Conservation (phyloP, 2,329 filamentous ascomycete species). For the Exophiala spinifera region DNA sequence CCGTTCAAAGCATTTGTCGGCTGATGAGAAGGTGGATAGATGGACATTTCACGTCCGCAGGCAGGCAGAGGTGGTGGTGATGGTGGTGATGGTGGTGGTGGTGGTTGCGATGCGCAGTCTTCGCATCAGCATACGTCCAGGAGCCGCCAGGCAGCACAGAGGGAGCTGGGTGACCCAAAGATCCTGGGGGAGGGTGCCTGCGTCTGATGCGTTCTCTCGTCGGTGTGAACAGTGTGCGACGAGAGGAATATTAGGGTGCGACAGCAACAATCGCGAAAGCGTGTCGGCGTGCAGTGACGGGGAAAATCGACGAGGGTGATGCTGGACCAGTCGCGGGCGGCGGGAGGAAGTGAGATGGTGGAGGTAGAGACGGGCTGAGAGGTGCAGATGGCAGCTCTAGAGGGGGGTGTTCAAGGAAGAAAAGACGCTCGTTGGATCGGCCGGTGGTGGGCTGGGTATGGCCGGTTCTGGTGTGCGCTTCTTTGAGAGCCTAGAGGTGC, state of each 20-base stretch:
- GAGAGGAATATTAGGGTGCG: slow-evolving; percentile 19
- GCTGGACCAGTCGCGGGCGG: slow-evolving; percentile 3
- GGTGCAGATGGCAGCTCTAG: slow-evolving; percentile 18
- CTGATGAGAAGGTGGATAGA: slow-evolving; percentile 47
- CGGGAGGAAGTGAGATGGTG: slow-evolving; percentile 13
- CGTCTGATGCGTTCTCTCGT: slow-evolving; percentile 19
- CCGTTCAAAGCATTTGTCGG: slow-evolving; percentile 64
- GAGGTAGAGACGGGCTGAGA: slow-evolving; percentile 20
- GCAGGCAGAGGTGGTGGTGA: slow-evolving; percentile 13
- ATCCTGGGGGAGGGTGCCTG: slow-evolving; percentile 22
- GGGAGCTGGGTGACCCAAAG: slow-evolving; percentile 21
- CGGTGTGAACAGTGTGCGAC: slow-evolving; percentile 17
- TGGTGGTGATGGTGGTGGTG: slow-evolving; percentile 18
- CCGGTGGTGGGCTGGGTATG: slow-evolving; percentile 1
- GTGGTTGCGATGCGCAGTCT: slow-evolving; percentile 23
- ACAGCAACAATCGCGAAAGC: slow-evolving; percentile 17
- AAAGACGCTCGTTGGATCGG: slow-evolving; percentile 16
- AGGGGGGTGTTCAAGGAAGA: slow-evolving; percentile 5
- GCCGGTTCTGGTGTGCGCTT: slow-evolving; percentile 1
- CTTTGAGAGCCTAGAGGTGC: too few relatives aligned
- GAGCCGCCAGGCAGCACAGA: slow-evolving; percentile 26
- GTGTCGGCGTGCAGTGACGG: slow-evolving; percentile 25
- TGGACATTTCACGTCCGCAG: slow-evolving; percentile 32
- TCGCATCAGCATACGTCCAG: slow-evolving; percentile 25
- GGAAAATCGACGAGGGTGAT: slow-evolving; percentile 23